Percentiles rank a stretch among this genome's conserved stretches.
Evolutionary conservation across 2,329 filamentous ascomycete genomes (phyloP).

Genomic region (Trichophyton simii): DNA sequence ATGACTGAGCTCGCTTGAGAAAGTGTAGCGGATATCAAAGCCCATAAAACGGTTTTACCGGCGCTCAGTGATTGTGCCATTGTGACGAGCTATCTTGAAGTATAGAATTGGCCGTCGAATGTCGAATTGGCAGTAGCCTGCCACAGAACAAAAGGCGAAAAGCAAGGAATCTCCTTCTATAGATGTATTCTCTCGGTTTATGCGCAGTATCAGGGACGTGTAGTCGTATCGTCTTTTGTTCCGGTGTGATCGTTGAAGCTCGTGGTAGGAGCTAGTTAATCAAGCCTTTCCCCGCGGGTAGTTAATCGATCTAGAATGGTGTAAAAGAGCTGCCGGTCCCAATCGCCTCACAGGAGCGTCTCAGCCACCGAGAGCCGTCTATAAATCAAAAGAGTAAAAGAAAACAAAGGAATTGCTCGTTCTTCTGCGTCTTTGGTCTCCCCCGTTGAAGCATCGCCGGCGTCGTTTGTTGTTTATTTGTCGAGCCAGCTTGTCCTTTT

Average conservation of each 20-base stretch:
- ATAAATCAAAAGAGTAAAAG: background rate
- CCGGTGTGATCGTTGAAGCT: background rate
- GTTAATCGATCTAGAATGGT: background rate
- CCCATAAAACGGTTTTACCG: constrained; percentile 32
- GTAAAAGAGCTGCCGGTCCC: background rate
- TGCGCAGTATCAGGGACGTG: background rate
- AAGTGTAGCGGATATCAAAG: constrained; percentile 37
- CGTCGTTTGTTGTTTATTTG: constrained; percentile 3
- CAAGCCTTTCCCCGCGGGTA: background rate
- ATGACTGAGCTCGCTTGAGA: constrained; percentile 47
- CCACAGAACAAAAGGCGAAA: background rate
- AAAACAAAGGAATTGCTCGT: background rate
- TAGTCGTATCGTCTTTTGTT: background rate
- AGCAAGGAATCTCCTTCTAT: background rate
- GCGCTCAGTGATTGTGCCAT: constrained; percentile 17
- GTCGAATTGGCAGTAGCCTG: background rate
- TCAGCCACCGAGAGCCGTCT: background rate
- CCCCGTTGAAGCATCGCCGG: background rate
- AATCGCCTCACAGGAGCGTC: background rate
- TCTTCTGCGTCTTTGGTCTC: background rate
- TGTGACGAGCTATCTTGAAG: background rate
- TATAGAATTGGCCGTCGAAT: background rate
- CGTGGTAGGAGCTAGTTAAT: background rate
- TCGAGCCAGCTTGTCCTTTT: constrained; percentile 17
- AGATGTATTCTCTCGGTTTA: background rate